Base-by-base conservation (phyloP, 352 stramenopile genomes). In the Pythium brachiatum region DNA sequence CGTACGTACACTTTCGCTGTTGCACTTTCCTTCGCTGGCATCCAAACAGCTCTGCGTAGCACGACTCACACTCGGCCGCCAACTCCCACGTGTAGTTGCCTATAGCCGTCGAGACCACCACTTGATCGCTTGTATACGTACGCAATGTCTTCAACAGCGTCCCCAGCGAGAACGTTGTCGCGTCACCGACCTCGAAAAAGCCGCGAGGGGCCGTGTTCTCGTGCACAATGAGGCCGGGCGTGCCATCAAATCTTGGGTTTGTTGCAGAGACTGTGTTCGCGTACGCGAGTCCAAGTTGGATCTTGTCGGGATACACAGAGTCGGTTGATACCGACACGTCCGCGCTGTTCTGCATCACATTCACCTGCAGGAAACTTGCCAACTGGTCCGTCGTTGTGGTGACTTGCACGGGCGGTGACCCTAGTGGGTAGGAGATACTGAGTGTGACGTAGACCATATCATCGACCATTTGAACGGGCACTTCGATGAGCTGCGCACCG, bases 311-410 rank as follows among this genome's bases (percentile, higher is more conserved):
- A 31, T 66, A 52, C n/a, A 6, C 12, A 12, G 44, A 18, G 16
- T 48, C 20, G 13, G 7, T 23, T 59, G 12, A 9, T 5, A 66
- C 53, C 12, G 11, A 20, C 3, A 76, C 62, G 16, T 69, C 65
- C 11, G 48, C 72, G 1, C 27, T 44, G 27, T 64, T 69, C 23
- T 64, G 29, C 13, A 76, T 39, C 25, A 76, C 64, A 25, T 76
- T 74, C 2, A 47, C 16, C 13, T 54, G 50, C 12, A 78, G 25
- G 39, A 76, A 76, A 12, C 39, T 34, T 38, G 53, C 39, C 11
- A 74, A 53, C 3, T 29, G 47, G 0, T 50, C n/a, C 2, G 58
- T 25, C 1, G 64, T 15, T 1, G 57, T 18, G 26, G 73, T 32
- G 34, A 74, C 73, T 7, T 18, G 25, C 11, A 56, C 43, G 1